Base-by-base conservation (phyloP, 2,329 filamentous ascomycete genomes). In the Pyricularia pennisetigena region DNA sequence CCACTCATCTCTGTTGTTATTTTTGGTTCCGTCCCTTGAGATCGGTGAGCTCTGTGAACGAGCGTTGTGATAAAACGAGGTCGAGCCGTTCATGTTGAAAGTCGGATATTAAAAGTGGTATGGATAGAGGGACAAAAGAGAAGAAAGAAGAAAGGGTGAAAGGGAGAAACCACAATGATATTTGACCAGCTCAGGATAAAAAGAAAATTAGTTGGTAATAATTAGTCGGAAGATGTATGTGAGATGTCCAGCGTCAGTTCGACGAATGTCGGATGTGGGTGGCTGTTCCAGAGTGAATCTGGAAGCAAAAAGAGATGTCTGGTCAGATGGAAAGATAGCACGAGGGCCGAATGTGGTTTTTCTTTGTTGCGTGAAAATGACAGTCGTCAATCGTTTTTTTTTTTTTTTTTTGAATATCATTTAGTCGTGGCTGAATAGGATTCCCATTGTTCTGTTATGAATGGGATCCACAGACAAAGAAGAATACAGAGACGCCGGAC, bases 1-100 rank as follows among this genome's bases (percentile, higher is more conserved):
- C 83, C 83, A 85, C 9, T 84, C 82, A 16, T 83, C 80, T 71
- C 24, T 28, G 6, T 59, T 28, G 41, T 57, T 66, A 26, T 28
- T 75, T 59, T 69, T 71, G 66, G 64, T 69, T 64, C 68, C 69
- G 64, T 59, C 64, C 66, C 68, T 67, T 28, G 65, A 20, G 63
- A 26, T 24, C 3, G 63, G 29, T 4, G 30, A 41, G 64, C 41
- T 49, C n/a, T 49, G 64, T 65, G n/a, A 26, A 26, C 5, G 7
- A 35, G 64, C 20, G 41, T 67, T 71, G 54, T 68, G 64, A 10
- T 73, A 72, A 32, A 70, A 69, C 26, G 70, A 68, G 67, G 68
- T 71, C 54, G 68, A 67, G 67, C 72, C 70, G 69, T 73, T 72
- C 76, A 76, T 77, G 41, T 64, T 69, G n/a, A 65, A 66, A 29